Percentiles rank a stretch among this genome's conserved stretches.
Evolutionary conservation across 1,284 basidiomycete genomes (phyloP).

Genomic region (Ustilago trichophora): DNA sequence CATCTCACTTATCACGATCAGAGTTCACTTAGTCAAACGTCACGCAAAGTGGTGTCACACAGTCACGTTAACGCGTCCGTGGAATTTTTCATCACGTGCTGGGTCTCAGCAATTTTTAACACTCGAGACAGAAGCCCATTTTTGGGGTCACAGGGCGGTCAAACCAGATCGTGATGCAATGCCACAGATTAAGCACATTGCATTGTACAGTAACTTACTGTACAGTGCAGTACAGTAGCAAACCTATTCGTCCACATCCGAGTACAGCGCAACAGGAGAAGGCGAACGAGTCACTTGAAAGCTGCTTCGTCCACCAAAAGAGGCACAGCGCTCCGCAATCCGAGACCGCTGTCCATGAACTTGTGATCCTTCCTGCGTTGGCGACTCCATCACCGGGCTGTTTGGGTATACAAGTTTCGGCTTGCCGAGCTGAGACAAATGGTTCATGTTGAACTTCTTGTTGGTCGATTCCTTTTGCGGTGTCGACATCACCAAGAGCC

Average conservation of each 20-base stretch:
- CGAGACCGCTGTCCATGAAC: neutral
- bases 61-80: constrained; percentile 16
- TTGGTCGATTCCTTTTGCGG: constrained; percentile 21
- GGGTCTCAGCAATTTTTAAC: neutral
- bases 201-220: too few species aligned
- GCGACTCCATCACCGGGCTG: constrained; percentile 34
- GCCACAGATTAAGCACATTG: too few species aligned
- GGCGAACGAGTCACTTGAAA: constrained; percentile 15
- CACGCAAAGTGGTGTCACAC: too few species aligned
- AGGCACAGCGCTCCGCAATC: constrained; percentile 18
- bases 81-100: constrained; percentile 26
- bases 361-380: constrained; percentile 12
- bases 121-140: neutral
- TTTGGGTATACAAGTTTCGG: constrained; percentile 24
- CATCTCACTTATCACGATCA: too few species aligned
- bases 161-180: too few species aligned
- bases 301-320: constrained; percentile 19
- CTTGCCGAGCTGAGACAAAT: constrained; percentile 13
- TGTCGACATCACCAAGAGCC: constrained; percentile 35
- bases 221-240: too few species aligned
- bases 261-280: constrained; percentile 18
- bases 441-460: constrained; percentile 4
- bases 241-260: constrained; percentile 31
- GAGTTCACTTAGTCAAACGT: neutral
- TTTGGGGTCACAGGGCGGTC: too few species aligned